Conservation (phyloP, 2,329 filamentous ascomycete genomes). For the Alternaria gaisen region DNA sequence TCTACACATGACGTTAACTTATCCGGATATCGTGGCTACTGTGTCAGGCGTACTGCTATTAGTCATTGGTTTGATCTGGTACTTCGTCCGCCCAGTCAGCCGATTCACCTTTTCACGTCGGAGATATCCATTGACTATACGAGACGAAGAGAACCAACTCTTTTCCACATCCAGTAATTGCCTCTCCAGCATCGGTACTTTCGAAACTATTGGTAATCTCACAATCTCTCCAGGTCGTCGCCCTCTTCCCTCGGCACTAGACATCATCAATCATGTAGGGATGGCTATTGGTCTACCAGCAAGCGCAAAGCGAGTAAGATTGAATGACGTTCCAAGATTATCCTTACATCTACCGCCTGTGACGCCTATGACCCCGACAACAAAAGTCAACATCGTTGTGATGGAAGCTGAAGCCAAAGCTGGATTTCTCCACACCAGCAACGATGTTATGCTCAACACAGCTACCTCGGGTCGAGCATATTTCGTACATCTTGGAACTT, state of each 20-base stretch:
- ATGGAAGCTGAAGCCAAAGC: neutral
- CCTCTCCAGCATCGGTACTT: neutral
- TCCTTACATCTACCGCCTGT: neutral
- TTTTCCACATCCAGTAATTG: neutral
- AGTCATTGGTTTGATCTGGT: neutral
- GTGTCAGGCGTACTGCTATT: neutral
- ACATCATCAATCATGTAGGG: neutral
- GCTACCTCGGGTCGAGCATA: neutral
- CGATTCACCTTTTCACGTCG: neutral
- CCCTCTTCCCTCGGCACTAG: neutral
- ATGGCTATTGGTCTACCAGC: neutral
- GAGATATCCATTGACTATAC: neutral
- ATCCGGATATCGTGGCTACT: neutral
- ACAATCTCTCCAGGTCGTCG: neutral
- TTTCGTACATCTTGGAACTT: neutral
- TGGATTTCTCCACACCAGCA: neutral
- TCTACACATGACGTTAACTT: neutral
- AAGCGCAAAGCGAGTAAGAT: neutral
- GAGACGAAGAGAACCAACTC: slow-evolving; percentile 1
- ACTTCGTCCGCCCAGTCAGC: neutral
- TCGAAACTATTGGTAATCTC: neutral
- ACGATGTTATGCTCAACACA: neutral
- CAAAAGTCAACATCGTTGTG: neutral
- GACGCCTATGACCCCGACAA: neutral
- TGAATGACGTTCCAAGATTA: neutral